These are phyloP conservation scores for Rehmannia glutinosa DNA, from an alignment of 257 asterid species.

Conservation along the genomic window DNA sequence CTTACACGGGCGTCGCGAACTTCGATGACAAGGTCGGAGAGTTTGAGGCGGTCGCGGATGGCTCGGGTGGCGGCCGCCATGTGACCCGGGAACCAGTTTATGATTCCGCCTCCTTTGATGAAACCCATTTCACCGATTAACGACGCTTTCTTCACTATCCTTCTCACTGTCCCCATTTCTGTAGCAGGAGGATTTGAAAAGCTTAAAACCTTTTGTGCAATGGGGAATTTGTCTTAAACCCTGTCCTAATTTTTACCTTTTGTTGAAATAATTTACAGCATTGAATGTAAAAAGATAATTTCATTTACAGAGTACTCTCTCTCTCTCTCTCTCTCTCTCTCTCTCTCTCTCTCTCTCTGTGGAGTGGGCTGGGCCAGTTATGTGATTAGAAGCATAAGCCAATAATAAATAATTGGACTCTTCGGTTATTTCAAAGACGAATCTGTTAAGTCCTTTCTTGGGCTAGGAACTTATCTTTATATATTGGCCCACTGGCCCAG, in stretches of 20 bases:
- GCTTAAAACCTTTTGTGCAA: conserved; percentile 10
- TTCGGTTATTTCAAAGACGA: too few species aligned
- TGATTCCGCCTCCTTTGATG: conserved; percentile 68
- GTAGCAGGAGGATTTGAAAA: neutral
- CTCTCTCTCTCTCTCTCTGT: too few species aligned
- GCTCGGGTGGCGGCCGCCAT: conserved; percentile 99
- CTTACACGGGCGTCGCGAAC: conserved; percentile 92
- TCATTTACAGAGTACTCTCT: too few species aligned
- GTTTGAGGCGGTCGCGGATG: conserved; percentile 84
- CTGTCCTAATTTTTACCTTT: neutral
- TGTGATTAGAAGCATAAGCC: too few species aligned
- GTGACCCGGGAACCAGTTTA: conserved; percentile 98
- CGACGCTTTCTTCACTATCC: conserved; percentile 39
- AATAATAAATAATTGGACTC: too few species aligned
- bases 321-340: too few species aligned
- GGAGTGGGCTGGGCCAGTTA: too few species aligned
- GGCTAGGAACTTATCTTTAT: too few species aligned
- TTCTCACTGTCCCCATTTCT: conserved; percentile 42
- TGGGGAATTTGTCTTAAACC: neutral
- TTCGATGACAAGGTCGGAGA: conserved; percentile 84
- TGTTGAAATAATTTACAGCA: too few species aligned
- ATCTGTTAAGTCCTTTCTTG: too few species aligned
- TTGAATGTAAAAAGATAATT: too few species aligned
- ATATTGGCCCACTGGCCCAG: too few species aligned
- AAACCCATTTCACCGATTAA: conserved; percentile 73